These are phyloP conservation scores for Phytophthora idaei DNA, from an alignment of 352 stramenopile species.

Conservation along the genomic window DNA sequence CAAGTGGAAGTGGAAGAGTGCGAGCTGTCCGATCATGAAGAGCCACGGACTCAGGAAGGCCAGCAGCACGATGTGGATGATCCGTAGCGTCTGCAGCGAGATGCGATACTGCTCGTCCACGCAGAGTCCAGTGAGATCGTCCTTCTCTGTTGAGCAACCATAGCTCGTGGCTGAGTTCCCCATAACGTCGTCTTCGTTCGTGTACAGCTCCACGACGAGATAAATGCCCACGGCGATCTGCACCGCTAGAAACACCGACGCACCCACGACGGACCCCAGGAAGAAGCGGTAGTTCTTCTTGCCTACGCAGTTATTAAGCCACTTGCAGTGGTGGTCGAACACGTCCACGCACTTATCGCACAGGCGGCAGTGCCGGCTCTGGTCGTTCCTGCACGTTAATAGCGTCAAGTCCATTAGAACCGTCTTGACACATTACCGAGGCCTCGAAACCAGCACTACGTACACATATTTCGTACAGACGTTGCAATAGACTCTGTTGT, in stretches of 20 bases:
- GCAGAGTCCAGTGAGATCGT: constrained; percentile 54
- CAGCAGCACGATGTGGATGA: constrained; percentile 71
- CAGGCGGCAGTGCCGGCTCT: constrained; percentile 93
- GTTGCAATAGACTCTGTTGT: constrained; percentile 85
- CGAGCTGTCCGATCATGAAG: constrained; percentile 80
- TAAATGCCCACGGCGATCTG: constrained; percentile 75
- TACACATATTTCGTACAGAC: constrained; percentile 90
- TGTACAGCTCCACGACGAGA: constrained; percentile 62
- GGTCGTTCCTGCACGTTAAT: constrained; percentile 61
- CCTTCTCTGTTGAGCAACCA: constrained; percentile 56
- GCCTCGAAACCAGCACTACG: constrained; percentile 15
- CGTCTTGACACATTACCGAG: neutral
- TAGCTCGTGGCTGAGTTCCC: constrained; percentile 64
- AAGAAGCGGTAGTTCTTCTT: constrained; percentile 89
- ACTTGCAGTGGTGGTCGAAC: constrained; percentile 98
- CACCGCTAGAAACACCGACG: constrained; percentile 65
- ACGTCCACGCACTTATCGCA: constrained; percentile 96
- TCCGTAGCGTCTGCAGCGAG: constrained; percentile 58
- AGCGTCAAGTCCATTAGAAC: constrained; percentile 3
- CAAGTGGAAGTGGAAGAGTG: constrained; percentile 84
- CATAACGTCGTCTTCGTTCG: constrained; percentile 46
- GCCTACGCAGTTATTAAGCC: constrained; percentile 97
- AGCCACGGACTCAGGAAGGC: constrained; percentile 74
- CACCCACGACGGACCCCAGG: constrained; percentile 68
- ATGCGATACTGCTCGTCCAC: constrained; percentile 57